These are phyloP conservation scores for Candida namnaoensis DNA, from an alignment of 805 yeast genomes.

Conservation along the genomic window DNA sequence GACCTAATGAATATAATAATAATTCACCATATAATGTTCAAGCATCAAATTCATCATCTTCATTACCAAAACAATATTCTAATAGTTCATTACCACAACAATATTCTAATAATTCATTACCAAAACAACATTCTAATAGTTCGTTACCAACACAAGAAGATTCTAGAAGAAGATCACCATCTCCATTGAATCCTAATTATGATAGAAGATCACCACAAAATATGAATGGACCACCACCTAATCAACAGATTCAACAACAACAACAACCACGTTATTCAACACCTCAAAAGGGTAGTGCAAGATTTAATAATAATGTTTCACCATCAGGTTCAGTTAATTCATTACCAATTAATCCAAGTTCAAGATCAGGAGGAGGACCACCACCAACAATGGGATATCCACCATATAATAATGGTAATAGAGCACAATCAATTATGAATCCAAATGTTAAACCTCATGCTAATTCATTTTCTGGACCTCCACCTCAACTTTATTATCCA, in stretches of 20 bases:
- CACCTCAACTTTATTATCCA: background rate
- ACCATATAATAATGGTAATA: background rate
- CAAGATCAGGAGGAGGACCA: background rate
- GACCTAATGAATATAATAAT: no score
- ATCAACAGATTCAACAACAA: no score
- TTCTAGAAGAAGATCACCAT: background rate
- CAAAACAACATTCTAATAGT: background rate
- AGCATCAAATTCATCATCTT: no score
- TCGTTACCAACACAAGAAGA: background rate
- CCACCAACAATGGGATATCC: background rate
- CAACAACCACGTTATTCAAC: background rate
- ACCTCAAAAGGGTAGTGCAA: background rate
- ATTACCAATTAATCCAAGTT: background rate
- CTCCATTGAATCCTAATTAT: background rate
- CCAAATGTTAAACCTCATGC: background rate
- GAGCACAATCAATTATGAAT: background rate
- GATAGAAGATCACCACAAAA: background rate
- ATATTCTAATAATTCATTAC: slow-evolving; percentile 1
- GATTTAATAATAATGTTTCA: background rate
- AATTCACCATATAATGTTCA: no score
- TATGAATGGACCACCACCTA: background rate
- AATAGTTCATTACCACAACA: background rate
- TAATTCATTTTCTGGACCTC: no score
- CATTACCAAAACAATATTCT: background rate
- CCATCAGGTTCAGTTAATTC: background rate